Evolutionary conservation across 495 filamentous ascomycete species (phyloP), one percentile per base, ranked within the genome.

Genomic region (Podospora pseudocomata): DNA sequence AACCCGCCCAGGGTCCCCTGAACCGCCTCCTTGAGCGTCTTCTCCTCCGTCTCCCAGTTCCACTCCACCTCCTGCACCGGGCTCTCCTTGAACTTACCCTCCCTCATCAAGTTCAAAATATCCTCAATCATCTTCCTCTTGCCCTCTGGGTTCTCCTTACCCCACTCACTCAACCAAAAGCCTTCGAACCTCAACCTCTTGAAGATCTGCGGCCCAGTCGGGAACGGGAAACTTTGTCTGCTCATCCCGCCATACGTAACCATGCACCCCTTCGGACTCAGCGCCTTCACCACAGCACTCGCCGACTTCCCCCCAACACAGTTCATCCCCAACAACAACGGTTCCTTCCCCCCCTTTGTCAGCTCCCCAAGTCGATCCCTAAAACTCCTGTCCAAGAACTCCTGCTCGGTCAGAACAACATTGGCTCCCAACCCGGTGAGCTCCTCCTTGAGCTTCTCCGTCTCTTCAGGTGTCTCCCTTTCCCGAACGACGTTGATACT

Each of bases 211-310:
- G 93, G 80, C 0, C 89, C 87, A 4, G 92, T 90, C 0, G 92
- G 91, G 68, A 97, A 78, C 27, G 82, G 83, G 18, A 97, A 84
- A 0, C 93, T 92, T 81, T 94, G 88, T 71, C 91, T 89, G 54
- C 89, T 87, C 95, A 99, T 99, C 20, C 91, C 96, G 32, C 95
- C 95, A 74, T 99, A 99, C 30, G 94, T 97, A 34, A 98, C 92
- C 80, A 97, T 82, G 60, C 90, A 87, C 2, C 86, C 92, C 19
- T 86, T 85, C 0, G 83, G 79, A 2, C 83, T 82, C 28, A 99
- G 80, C 1, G 82, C 80, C 76, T 89, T 89, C 5, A 92, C 90
- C 70, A 98, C 78, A 2, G 88, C 84, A 28, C 87, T 85, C 4
- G 92, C 91, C 53, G 88, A 86, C 75, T 92, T 91, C 1, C 95